Conservation (phyloP, 805 yeast genomes). For the Metschnikowia aberdeeniae region DNA sequence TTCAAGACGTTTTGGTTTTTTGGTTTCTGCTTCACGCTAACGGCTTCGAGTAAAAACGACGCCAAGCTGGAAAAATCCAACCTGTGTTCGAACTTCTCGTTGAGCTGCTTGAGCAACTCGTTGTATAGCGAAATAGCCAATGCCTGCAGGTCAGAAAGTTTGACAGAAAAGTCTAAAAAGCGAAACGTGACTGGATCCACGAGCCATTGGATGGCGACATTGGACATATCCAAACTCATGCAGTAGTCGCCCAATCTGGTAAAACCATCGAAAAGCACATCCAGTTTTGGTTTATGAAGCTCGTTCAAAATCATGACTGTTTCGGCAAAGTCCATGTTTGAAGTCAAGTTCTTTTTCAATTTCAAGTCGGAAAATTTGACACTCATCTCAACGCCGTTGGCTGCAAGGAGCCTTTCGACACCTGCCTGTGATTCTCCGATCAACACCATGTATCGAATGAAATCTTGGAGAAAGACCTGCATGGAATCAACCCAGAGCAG, state of each 20-base stretch:
- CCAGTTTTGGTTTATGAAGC: neutral
- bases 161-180: neutral
- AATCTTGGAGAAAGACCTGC: conserved; percentile 47
- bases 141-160: conserved; percentile 19
- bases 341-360: conserved; percentile 15
- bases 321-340: conserved; percentile 47
- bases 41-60: neutral
- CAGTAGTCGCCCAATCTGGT: conserved; percentile 43
- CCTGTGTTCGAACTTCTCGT: conserved; percentile 1
- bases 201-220: conserved; percentile 1
- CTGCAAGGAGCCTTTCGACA: conserved; percentile 15
- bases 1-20: conserved; percentile 18
- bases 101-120: conserved; percentile 34
- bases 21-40: neutral
- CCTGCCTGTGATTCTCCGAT: conserved; percentile 55
- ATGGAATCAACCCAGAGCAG: conserved; percentile 19
- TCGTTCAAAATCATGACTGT: conserved; percentile 37
- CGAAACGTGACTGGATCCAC: neutral
- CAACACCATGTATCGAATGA: conserved; percentile 44
- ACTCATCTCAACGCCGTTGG: conserved; percentile 4
- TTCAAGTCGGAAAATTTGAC: conserved; percentile 3
- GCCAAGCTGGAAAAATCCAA: neutral
- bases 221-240: conserved; percentile 12
- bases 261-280: conserved; percentile 27
- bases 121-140: conserved; percentile 29